Conservation (phyloP, 305 asterid genomes). For the Fraxinus nigra region DNA sequence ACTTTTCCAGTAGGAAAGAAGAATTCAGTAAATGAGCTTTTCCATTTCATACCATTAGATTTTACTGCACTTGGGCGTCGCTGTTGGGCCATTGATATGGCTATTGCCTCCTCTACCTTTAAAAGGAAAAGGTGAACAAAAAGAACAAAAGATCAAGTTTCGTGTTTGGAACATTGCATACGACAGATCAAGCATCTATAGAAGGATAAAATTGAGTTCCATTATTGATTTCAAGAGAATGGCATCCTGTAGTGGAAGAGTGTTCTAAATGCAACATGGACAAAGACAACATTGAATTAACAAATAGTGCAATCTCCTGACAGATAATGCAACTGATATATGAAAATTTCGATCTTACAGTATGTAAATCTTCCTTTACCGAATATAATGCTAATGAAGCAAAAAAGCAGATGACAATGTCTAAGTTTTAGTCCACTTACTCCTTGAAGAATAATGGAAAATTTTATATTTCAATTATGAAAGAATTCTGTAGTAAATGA, state of each 20-base stretch:
- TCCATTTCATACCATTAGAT: conserved; percentile 30
- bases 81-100: conserved; percentile 64
- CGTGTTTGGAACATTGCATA: neutral
- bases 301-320: neutral
- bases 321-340: neutral
- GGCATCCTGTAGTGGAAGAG: neutral
- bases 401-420: neutral
- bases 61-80: conserved; percentile 45
- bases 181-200: neutral
- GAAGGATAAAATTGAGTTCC: neutral
- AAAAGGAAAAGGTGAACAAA: conserved; percentile 3
- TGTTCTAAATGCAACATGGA: neutral
- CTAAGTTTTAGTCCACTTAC: neutral
- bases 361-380: neutral
- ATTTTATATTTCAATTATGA: neutral
- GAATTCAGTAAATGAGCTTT: neutral
- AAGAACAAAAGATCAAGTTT: neutral
- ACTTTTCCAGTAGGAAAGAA: neutral
- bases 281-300: neutral
- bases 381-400: neutral
- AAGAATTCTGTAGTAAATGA: neutral
- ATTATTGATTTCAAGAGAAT: neutral
- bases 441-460: neutral
- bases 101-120: conserved; percentile 73
- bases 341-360: neutral